Base-by-base conservation (phyloP, 2,329 filamentous ascomycete genomes). In the Ophiostoma novo-ulmi region DNA sequence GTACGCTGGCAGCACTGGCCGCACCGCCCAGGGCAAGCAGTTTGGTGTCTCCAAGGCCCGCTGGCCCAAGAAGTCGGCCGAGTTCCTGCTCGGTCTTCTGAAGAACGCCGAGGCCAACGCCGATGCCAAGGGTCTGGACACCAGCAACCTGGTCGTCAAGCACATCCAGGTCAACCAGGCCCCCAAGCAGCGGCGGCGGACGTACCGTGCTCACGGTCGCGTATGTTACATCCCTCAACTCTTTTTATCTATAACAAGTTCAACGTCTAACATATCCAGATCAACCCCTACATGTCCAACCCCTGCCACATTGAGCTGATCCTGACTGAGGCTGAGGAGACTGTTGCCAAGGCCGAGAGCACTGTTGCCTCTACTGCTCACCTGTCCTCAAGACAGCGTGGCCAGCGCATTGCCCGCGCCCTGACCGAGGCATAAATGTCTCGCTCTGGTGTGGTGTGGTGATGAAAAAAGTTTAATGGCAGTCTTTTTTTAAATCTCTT, bases 91-190 rank as follows among this genome's bases (percentile, higher is more conserved):
- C 84, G 92, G 91, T 81, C 93, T 99, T 79, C 92, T 99, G 79
- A 95, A 94, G 89, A 97, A 97, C 85, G 93, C 93, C 77, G 93
- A 97, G 88, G 90, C 93, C 86, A 97, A 97, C 85, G 93, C 93
- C 82, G 94, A 97, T 79, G 91, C 92, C 83, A 97, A 97, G 89
- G 93, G 94, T 80, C 92, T 97, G 80, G 93, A 99, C 85, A 98
- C 94, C 81, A 90, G 90, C 85, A 96, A 96, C 88, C 88, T 99
- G 81, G 85, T 98, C 82, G 92, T 99, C 86, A 97, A 97, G 92
- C 96, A 97, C 91, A 99, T 99, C 86, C 95, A 99, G 88, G 95
- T 99, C 89, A 99, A 99, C 92, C 95, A 99, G 89, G 96, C 95
- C 78, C 95, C 95, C 80, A 98, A 98, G 91, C 94, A 98, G 89